phyloP scores from a whole-genome alignment of 352 stramenopile genomes.

The Pseudoperonospora humuli region DNA sequence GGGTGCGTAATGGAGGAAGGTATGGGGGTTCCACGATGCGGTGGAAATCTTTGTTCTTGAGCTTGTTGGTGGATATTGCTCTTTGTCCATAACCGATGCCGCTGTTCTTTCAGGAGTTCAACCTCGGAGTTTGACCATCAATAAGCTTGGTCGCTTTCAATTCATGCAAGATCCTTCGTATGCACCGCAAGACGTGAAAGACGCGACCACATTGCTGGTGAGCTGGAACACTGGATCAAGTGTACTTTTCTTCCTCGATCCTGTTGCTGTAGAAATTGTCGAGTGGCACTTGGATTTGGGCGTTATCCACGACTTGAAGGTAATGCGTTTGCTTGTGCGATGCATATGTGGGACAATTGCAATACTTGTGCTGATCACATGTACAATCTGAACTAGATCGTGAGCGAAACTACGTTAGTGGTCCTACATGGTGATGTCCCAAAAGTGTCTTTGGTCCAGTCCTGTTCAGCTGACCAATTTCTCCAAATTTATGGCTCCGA shows the following conservation, averaged over 20 bases:
- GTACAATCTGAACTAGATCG: slow-evolving; percentile 28
- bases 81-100: background rate
- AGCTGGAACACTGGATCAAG: slow-evolving; percentile 80
- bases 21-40: slow-evolving; percentile 10
- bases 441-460: slow-evolving; percentile 68
- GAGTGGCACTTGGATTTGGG: slow-evolving; percentile 85
- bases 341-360: background rate
- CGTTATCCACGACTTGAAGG: slow-evolving; percentile 80
- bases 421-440: slow-evolving; percentile 65
- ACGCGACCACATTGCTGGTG: slow-evolving; percentile 48
- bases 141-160: slow-evolving; percentile 67
- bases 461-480: slow-evolving; percentile 63
- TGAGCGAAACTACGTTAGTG: slow-evolving; percentile 60
- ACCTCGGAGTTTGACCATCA: slow-evolving; percentile 67
- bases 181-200: slow-evolving; percentile 32
- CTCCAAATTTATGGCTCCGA: slow-evolving; percentile 63
- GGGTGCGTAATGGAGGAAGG: slow-evolving; percentile 51
- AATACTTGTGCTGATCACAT: background rate
- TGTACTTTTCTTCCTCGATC: slow-evolving; percentile 78
- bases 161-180: slow-evolving; percentile 58
- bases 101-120: slow-evolving; percentile 31
- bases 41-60: background rate
- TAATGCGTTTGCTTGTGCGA: slow-evolving; percentile 17
- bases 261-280: slow-evolving; percentile 74
- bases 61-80: background rate